Evolutionary conservation across 2,329 filamentous ascomycete genomes (phyloP), one percentile per base, ranked within the genome.

Genomic region (Bipolaris oryzae): DNA sequence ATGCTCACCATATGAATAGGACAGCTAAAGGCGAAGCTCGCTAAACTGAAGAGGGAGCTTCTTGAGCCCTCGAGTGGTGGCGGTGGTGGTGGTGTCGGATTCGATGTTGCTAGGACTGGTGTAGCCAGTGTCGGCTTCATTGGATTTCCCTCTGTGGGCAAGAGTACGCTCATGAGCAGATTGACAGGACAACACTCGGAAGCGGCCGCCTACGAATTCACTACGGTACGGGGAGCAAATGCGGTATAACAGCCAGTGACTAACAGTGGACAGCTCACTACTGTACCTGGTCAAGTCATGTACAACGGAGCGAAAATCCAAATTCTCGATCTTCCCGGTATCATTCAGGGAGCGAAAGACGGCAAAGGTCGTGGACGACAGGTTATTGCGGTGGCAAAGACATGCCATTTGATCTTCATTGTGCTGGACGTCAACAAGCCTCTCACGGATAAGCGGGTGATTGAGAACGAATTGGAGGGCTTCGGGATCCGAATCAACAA

Each of bases 401-500:
- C 95, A 16, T 99, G 95, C 80, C 91, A 99, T 83, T 80, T 99
- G 69, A 99, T 99, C 70, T 98, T 98, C 79, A 99, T 99, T 74
- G 92, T 99, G 45, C 84, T 99, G 53, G 95, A 99, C 74, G 95
- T 99, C 72, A 98, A 98, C 81, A 99, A 99, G 80, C 95, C 95
- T 21, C 82, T 99, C 68, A 96, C 94, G 15, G 95, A 99, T 79
- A 99, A 99, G 83, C 87, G 91, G 59, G 84, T 99, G 62, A 99
- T 99, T 72, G 95, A 99, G 79, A 84, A 87, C 49, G 95, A 99
- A 80, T 79, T 99, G 75, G 95, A 99, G 77, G 95, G 95, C 7
- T 99, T 99, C 71, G 95, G 95, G 33, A 97, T 99, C 74, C 87
- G 95, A 54, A 94, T 98, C 82, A 99, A 99, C 83, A 99, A 98